Evolutionary conservation across 2,329 filamentous ascomycete genomes (phyloP), one percentile per base, ranked within the genome.

Genomic region (Fusarium concolor): DNA sequence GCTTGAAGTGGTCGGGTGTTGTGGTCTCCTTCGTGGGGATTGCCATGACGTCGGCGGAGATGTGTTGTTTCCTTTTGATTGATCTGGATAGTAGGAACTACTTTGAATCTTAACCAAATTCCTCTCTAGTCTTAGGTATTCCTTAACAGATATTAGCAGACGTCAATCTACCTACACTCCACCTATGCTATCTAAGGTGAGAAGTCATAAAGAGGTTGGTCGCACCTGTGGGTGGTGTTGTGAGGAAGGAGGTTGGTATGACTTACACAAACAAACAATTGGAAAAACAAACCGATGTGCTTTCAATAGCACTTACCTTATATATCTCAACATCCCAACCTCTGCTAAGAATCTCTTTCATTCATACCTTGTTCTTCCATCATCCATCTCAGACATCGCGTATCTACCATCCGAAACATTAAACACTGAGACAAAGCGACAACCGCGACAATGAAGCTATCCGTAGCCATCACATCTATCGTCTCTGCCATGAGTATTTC

Each of bases 371-470:
- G n/a, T n/a, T 42, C 29, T 33, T 57, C 31, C 24, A 50, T 18
- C 46, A 28, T 24, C 49, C 46, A 28, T 24, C 49, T 51, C 29
- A 35, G 15, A 17, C 10, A 56, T 31, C 17, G 4, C 15, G 10
- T 39, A 44, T 20, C 42, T 54, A 29, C 41, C 24, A 47, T 28
- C 31, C 29, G n/a, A 14, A 12, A 33, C 22, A 10, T 44, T 31
- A 31, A 49, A n/a, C 56, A 44, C 18, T 33, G 28, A 65, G 35
- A 49, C 31, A 35, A 35, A 26, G 10, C 46, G 35, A 33, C 22
- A 39, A n/a, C 18, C 29, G 28, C 15, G 57, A 69, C 33, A 17
- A 80, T 80, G 79, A 78, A 75, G 74, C 60, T 75, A 38, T 68
- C 71, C 17, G 41, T 64, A 20, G 22, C 74, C 31, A 42, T 73